These are phyloP conservation scores for Collybia sp. DNA, from an alignment of 768 basidiomycete species.

Conservation along the genomic window DNA sequence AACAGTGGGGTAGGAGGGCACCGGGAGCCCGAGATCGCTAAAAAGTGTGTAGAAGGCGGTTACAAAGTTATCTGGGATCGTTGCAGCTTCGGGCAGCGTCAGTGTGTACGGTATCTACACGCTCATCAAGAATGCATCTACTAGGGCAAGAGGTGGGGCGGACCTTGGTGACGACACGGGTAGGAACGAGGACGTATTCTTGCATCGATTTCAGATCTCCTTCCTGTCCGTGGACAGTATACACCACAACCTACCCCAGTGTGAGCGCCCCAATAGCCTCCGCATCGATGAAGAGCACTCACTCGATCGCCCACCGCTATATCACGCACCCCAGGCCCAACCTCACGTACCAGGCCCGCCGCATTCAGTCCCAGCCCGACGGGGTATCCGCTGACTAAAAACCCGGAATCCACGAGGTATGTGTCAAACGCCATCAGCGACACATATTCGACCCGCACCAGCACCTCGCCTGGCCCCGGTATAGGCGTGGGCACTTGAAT, in stretches of 20 bases:
- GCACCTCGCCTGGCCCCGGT: constrained; percentile 27
- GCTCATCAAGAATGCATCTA: background rate
- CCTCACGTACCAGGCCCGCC: constrained; percentile 24
- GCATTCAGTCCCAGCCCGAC: constrained; percentile 28
- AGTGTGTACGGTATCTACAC: constrained; percentile 36
- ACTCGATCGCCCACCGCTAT: constrained; percentile 32
- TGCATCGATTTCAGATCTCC: constrained; percentile 8
- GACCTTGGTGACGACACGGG: constrained; percentile 26
- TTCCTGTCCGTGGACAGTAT: constrained; percentile 5
- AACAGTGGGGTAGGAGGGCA: constrained; percentile 24
- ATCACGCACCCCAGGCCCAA: constrained; percentile 25
- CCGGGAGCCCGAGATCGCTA: constrained; percentile 26
- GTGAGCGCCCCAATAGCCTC: constrained; percentile 12
- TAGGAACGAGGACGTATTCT: constrained; percentile 14
- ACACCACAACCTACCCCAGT: background rate
- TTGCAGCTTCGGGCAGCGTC: constrained; percentile 30
- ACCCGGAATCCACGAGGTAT: constrained; percentile 25
- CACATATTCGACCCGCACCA: constrained; percentile 31
- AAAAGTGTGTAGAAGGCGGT: constrained; percentile 34
- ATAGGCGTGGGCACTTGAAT: constrained; percentile 23
- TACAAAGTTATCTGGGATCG: constrained; percentile 37
- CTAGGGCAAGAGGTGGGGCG: background rate
- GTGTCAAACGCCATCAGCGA: constrained; percentile 29
- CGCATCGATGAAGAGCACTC: constrained; percentile 4
- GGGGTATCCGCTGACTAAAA: constrained; percentile 22